Conservation (phyloP, 2,329 filamentous ascomycete species). For the Apiospora pterosperma region DNA sequence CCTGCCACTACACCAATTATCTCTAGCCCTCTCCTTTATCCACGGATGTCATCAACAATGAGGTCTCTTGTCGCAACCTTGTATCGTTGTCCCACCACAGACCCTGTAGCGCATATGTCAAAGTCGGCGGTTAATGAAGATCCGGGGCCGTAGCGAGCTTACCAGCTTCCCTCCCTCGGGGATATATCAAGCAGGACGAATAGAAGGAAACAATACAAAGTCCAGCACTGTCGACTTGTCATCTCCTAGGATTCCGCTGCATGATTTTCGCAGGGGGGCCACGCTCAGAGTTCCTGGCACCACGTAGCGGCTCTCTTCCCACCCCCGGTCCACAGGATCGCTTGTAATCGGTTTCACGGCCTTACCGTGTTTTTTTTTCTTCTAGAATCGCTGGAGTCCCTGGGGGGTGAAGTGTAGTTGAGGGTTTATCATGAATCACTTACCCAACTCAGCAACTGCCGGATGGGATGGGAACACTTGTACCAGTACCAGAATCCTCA, state of each 20-base stretch:
- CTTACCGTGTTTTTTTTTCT: not conserved
- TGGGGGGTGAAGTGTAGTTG: not conserved
- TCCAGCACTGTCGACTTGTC: not conserved
- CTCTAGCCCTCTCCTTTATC: not conserved
- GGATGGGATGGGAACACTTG: not conserved
- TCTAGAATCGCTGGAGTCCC: not conserved
- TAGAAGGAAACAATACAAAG: not conserved
- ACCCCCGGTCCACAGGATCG: not conserved
- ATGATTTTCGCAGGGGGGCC: not conserved
- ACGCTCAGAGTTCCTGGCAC: not conserved
- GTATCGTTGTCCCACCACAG: not conserved
- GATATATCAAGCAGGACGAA: not conserved
- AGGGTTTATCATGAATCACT: not conserved
- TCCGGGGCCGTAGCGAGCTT: not conserved
- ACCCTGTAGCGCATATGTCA: not conserved
- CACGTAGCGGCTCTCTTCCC: not conserved
- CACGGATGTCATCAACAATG: not conserved
- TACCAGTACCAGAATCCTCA: not conserved
- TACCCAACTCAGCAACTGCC: conserved; percentile 1
- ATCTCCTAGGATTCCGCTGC: not conserved
- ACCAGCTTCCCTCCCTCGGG: not conserved
- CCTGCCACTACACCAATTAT: not conserved
- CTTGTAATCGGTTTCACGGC: not conserved
- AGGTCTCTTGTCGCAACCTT: not conserved
- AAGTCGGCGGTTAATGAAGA: conserved; percentile 1